Base-by-base conservation (phyloP, 2,329 filamentous ascomycete genomes). In the Aspergillus japonicus region DNA sequence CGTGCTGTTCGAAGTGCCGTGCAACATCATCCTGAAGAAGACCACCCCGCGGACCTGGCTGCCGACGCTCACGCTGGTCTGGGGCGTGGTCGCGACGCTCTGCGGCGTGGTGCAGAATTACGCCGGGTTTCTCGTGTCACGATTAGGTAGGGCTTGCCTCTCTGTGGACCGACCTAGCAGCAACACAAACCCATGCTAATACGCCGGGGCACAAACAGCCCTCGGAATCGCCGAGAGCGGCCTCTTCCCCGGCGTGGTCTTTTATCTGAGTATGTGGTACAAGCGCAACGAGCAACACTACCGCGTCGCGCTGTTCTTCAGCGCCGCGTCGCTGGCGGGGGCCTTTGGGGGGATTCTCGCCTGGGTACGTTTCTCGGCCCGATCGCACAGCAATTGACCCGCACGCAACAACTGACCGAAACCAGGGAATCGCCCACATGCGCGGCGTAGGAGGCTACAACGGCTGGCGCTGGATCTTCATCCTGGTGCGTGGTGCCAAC, bases 381-480 rank as follows among this genome's bases (percentile, higher is more conserved):
- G n/a, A 50, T 21, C 11, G n/a, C 31, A 33, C 31, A 39, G 10
- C 23, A 23, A 39, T 3, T 39, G 35, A 3, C 35, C 5, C 11
- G 11, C 11, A 39, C 2, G 11, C 35, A 14, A 12, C 3, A 3
- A 23, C 14, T 4, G 12, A 16, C 10, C 4, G 11, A 4, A 35
- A 16, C 10, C 35, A 74, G 72, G 82, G 77, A 2, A 83, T 85
- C 50, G 78, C 75, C 2, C 76, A 80, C 54, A 77, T 83, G 66
- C 71, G 78, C 59, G 78, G 80, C 1, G 73, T 80, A 12, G 78
- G 74, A 4, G 80, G 80, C 0, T 74, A 85, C 47, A 75, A 74
- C 24, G 81, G 77, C 39, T 89, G 87, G 87, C 79, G 85, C 62
- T 89, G 87, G 77, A 81, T 89, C 4, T 89, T 89, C 70, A 82